Evolutionary conservation across 495 filamentous ascomycete genomes (phyloP), one percentile per base, ranked within the genome.

Genomic region (Xylaria palmicola): DNA sequence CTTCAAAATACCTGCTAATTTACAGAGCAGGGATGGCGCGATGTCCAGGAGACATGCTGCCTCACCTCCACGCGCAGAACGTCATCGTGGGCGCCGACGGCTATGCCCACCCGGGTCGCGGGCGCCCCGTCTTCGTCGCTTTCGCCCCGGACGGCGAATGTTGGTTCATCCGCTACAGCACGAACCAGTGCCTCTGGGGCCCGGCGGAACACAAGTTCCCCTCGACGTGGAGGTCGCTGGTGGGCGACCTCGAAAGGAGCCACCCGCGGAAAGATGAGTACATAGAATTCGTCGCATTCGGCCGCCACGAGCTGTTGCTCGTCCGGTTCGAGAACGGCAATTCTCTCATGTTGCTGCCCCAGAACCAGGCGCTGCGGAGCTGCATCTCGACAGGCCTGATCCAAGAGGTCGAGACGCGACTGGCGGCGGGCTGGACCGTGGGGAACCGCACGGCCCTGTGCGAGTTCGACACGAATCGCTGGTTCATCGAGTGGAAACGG

Each of bases 401-500:
- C 12, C 29, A 37, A 19, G 49, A 52, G 32, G 30, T 52, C 12
- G 49, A 52, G 19, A 32, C 22, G 32, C 29, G 49, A 37, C 49
- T 52, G 10, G 30, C 49, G 49, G 49, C 49, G 12, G 49, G 49
- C 20, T 52, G 49, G 49, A 52, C 49, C 12, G 24, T 52, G 0
- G 49, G 49, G 9, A 52, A 52, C 37, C 49, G 49, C 30, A 52
- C 49, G 12, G 24, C 49, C 0, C 32, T 52, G 12, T 52, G 49
- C 20, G 30, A 26, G 32, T 52, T 52, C 26, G 49, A 52, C 20
- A 52, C 30, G 19, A 13, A 52, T 15, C 49, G 49, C 12, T 52
- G 49, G 49, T 52, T 52, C 7, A 52, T 52, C 32, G 49, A 52
- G 49, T 52, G 49, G 49, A 52, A 52, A 37, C 32, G 49, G 30